Base-by-base conservation (phyloP, 345 rosid species). In the Pistacia vera region DNA sequence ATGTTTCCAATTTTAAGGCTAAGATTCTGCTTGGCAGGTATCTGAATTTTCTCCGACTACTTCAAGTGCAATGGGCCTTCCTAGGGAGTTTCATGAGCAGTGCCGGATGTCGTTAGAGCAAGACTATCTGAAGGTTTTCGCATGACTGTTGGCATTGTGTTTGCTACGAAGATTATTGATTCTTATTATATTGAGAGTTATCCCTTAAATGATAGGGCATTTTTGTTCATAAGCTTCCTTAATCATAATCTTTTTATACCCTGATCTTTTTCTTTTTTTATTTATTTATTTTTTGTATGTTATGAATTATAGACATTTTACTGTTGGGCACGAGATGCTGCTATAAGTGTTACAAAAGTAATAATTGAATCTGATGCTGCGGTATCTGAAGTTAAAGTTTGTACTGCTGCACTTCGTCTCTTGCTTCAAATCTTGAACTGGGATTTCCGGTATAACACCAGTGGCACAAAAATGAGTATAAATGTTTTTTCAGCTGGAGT, bases 31-130 rank as follows among this genome's bases (percentile, higher is more conserved):
- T 80, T 75, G 76, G 76, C 83, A 93, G 98, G 91, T 96, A 62
- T 96, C 98, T 73, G 99, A 96, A 71, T 96, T 96, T 86, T 91
- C 98, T 75, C 98, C 99, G 63, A 86, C 97, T 70, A 93, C 98
- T 73, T 93, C 97, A 63, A 92, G 92, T 86, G 93, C 90, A 85
- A 88, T 96, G 97, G 93, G 99, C 84, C 97, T 96, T 77, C 97
- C 99, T 5, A 87, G 90, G 86, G 99, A 96, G 84, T 93, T 90
- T 84, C 98, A 93, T 81, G 97, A 96, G 83, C 95, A 82, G 68
- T 96, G 99, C 80, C 92, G 79, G 65, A 90, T 66, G 86, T 93
- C 93, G 60, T 76, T 96, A 25, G 97, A 96, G 86, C 88, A 85
- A 74, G 89, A 90, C 66, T 88, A 87, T 82, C 79, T 96, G 80